These are phyloP conservation scores for Sporisorium graminicola DNA, from an alignment of 1,284 basidiomycete genomes.

Conservation along the genomic window DNA sequence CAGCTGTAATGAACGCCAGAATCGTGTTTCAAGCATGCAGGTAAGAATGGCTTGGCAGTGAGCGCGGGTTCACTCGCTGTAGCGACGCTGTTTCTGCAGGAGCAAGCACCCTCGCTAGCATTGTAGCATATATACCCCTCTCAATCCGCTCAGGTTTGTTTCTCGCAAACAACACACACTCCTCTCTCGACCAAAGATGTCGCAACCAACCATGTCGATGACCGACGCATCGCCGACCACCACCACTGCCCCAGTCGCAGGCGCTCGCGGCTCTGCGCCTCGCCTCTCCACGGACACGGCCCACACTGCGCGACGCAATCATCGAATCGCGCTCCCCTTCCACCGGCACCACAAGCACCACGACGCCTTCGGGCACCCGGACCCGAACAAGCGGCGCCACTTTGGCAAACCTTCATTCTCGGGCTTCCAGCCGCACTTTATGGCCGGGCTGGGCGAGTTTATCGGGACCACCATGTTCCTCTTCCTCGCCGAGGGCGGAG, in stretches of 20 bases:
- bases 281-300: conserved; percentile 35
- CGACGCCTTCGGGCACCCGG: not conserved
- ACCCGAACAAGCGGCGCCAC: conserved; percentile 4
- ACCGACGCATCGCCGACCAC: conserved; percentile 8
- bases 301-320: not conserved
- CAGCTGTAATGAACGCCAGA: no score
- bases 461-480: conserved; percentile 56
- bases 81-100: not conserved
- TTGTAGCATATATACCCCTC: not conserved
- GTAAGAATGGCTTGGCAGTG: not conserved
- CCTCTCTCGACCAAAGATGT: not conserved
- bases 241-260: not conserved
- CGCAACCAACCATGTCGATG: conserved; percentile 14
- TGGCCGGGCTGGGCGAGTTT: conserved; percentile 46
- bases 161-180: no score
- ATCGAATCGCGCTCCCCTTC: not conserved
- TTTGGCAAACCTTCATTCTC: conserved; percentile 37
- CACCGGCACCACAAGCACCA: conserved; percentile 9
- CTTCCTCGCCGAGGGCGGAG: conserved; percentile 54
- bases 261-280: conserved; percentile 3
- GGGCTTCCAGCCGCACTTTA: conserved; percentile 41
- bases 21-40: no score
- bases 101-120: no score
- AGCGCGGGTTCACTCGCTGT: no score
- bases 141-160: no score